phyloP scores from a whole-genome alignment of 768 basidiomycete species.

The Mycena sanguinolenta region DNA sequence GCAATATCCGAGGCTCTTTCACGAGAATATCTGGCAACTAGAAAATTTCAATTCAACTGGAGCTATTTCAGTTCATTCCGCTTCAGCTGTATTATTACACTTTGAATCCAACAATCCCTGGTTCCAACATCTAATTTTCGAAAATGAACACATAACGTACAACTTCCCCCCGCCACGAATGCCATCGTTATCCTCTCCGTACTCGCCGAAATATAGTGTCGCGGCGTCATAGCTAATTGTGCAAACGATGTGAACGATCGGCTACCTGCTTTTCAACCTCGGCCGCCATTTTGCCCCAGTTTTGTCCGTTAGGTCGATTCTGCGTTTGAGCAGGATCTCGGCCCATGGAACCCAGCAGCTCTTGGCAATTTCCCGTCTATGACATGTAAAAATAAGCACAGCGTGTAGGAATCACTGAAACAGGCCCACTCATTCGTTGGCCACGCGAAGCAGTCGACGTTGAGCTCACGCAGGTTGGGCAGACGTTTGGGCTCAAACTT shows the following conservation, averaged over 20 bases:
- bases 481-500: background rate
- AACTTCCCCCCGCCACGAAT: too few relatives aligned
- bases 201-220: too few relatives aligned
- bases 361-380: constrained; percentile 28
- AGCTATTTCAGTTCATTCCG: too few relatives aligned
- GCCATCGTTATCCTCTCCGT: too few relatives aligned
- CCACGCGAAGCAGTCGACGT: constrained; percentile 3
- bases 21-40: too few relatives aligned
- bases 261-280: constrained; percentile 20
- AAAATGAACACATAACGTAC: too few relatives aligned
- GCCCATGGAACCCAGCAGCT: constrained; percentile 33
- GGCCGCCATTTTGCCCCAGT: constrained; percentile 29
- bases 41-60: too few relatives aligned
- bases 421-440: constrained; percentile 31
- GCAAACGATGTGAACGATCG: too few relatives aligned
- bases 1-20: too few relatives aligned
- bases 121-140: too few relatives aligned
- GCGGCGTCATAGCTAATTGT: background rate
- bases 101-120: too few relatives aligned
- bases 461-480: constrained; percentile 22
- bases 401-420: background rate
- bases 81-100: too few relatives aligned
- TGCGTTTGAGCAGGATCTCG: constrained; percentile 12
- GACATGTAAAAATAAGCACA: background rate
- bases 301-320: constrained; percentile 20